phyloP scores from a whole-genome alignment of 495 filamentous ascomycete genomes.

The Choiromyces venosus region DNA sequence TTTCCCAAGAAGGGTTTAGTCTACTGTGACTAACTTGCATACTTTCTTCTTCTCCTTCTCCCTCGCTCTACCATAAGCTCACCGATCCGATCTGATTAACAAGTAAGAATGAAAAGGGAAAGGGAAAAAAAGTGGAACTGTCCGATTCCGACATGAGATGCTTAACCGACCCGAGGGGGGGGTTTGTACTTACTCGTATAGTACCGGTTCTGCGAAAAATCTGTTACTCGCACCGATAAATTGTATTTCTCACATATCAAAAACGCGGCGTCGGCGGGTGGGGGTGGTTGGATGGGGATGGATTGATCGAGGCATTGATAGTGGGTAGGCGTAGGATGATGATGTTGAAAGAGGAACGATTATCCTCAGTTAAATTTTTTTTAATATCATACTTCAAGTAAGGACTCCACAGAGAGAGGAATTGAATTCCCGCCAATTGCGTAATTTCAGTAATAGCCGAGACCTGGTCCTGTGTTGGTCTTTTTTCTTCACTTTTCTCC shows the following conservation, averaged over 20 bases:
- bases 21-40: no score
- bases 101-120: background rate
- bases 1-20: background rate
- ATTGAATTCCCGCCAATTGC: background rate
- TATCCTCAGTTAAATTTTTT: background rate
- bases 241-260: background rate
- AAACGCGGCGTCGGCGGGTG: background rate
- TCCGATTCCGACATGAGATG: background rate
- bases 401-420: background rate
- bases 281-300: background rate
- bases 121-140: background rate
- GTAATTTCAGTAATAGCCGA: background rate
- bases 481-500: background rate
- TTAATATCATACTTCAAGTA: background rate
- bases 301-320: background rate
- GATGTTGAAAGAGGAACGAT: background rate
- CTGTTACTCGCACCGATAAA: background rate
- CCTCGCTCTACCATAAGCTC: background rate
- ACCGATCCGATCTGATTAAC: background rate
- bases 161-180: background rate
- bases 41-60: background rate
- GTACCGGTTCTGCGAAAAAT: no score
- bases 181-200: background rate
- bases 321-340: background rate
- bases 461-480: background rate